Evolutionary conservation across 495 filamentous ascomycete genomes (phyloP).

Genomic region (Annulohypoxylon nitens): DNA sequence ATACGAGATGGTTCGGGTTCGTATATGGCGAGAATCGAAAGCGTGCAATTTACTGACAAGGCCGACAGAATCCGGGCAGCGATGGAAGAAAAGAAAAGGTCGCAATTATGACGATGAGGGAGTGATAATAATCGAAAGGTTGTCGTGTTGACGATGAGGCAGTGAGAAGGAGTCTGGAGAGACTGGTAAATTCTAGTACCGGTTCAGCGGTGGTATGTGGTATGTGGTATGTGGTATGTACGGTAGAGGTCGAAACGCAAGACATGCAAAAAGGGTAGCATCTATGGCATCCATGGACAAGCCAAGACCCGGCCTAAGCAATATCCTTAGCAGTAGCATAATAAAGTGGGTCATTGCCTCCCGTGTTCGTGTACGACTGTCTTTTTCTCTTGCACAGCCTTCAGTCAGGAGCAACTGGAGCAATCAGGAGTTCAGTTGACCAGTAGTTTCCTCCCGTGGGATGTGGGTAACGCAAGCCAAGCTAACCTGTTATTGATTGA

Average conservation of each 20-base stretch:
- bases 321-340: slow-evolving; percentile 24
- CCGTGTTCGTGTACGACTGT: slow-evolving; percentile 41
- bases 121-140: slow-evolving; percentile 23
- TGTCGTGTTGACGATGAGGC: slow-evolving; percentile 30
- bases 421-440: background rate
- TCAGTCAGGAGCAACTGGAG: slow-evolving; percentile 18
- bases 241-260: slow-evolving; percentile 32
- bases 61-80: slow-evolving; percentile 11
- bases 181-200: slow-evolving; percentile 18
- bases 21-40: slow-evolving; percentile 38
- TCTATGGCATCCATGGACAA: slow-evolving; percentile 30
- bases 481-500: slow-evolving; percentile 14
- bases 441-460: slow-evolving; percentile 28
- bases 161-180: slow-evolving; percentile 17
- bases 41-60: slow-evolving; percentile 15
- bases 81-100: slow-evolving; percentile 22
- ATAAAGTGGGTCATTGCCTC: slow-evolving; percentile 30
- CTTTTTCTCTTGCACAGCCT: slow-evolving; percentile 42
- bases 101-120: slow-evolving; percentile 29
- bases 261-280: slow-evolving; percentile 46
- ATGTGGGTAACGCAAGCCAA: slow-evolving; percentile 22
- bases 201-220: slow-evolving; percentile 1
- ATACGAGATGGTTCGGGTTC: slow-evolving; percentile 47
- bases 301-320: slow-evolving; percentile 1
- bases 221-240: too few relatives aligned